Evolutionary conservation across 257 asterid species (phyloP), one percentile per base, ranked within the genome.

Genomic region (Solanum pinnatisectum): DNA sequence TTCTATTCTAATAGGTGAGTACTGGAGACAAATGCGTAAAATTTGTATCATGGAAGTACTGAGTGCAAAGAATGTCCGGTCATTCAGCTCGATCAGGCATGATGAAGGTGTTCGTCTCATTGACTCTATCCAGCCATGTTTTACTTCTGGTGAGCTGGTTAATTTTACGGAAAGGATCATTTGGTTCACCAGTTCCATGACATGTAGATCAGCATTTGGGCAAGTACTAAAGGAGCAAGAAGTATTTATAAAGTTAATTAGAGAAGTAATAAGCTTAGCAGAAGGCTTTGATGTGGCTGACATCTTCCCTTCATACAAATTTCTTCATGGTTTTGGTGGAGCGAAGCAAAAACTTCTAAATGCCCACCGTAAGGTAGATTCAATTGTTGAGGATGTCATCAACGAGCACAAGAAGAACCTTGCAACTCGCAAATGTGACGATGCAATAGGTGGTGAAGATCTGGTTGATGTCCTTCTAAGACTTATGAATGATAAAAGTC

Each of bases 391-490:
- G 25, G 44, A 77, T 79, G 73, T 87, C 40, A 79, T 87, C 86
- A 23, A 77, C 0, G 49, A 76, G 27, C 89, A 87, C 39, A 77
- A 77, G 32, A 10, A 40, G 33, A 33, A 63, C 2, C 12, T 52
- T 36, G 23, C 25, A n/a, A 13, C 1, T 16, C 40, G 5, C 2
- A 76, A 33, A 1, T 23, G 10, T 39, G 8, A 32, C 12, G 74
- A 35, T 10, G 71, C 84, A 18, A 0, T 8, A 35, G 86, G 87
- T 4, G 42, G 77, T 5, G 87, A 88, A 65, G 84, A 88, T 36
- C 63, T 88, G 20, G 16, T 88, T 73, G 87, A 88, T 52, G 89
- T 87, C 13, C 83, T 87, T 8, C 74, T 87, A 40, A 44, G 63
- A 25, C 25, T 82, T 68, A 72, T 40, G 74, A 16, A 52, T 3